Evolutionary conservation across 306 rosid genomes (phyloP).

Genomic region (Citrullus colocynthis): DNA sequence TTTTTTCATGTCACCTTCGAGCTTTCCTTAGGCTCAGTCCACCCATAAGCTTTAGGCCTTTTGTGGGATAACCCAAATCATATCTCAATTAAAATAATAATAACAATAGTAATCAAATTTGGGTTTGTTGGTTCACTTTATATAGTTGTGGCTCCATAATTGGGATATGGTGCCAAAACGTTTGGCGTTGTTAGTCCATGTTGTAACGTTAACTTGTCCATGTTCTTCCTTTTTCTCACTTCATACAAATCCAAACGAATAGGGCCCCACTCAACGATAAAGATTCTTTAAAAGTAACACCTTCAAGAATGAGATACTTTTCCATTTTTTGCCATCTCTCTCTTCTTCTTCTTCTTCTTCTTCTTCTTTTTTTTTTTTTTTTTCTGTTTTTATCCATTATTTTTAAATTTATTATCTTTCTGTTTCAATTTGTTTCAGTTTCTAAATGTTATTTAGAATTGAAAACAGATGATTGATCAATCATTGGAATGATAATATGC

Average conservation of each 20-base stretch:
- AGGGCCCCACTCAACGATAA: background rate
- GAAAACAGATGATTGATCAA: background rate
- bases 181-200: background rate
- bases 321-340: background rate
- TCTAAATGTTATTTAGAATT: background rate
- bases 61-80: no score
- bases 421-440: background rate
- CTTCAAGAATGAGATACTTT: background rate
- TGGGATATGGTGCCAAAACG: conserved; percentile 8
- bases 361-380: background rate
- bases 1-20: no score
- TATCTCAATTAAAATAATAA: no score
- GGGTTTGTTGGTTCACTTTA: background rate
- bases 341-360: background rate
- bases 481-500: background rate
- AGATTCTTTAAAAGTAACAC: background rate
- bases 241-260: background rate
- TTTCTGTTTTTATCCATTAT: background rate
- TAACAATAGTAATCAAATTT: background rate
- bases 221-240: background rate
- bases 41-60: no score
- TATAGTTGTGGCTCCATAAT: background rate
- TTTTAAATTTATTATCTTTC: background rate
- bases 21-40: no score
- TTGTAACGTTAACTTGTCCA: background rate